Base-by-base conservation (phyloP, 148 eudicot species). In the Rhododendron ovatum region DNA sequence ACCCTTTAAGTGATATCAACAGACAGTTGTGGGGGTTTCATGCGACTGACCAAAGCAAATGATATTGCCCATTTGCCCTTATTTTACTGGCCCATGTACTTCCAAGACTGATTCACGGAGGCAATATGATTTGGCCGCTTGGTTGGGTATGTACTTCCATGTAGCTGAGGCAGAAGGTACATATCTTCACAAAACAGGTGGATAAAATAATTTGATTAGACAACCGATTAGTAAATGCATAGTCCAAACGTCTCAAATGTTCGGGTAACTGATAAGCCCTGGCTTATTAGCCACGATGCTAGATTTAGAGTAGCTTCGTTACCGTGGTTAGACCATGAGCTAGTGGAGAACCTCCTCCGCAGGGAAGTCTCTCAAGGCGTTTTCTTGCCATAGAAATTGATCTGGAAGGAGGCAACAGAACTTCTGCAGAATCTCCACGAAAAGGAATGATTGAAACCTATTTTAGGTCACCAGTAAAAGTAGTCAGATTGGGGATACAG, bases 301-400 rank as follows among this genome's bases (percentile, higher is more conserved):
- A 84, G 73, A 53, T 20, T 20, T 53, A 39, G 30, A 45, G 69
- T 22, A 79, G 61, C 24, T 82, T 50, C 84, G 92, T 85, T 89
- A 96, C 99, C 93, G 95, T 96, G 61, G 99, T 95, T 89, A 96
- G 98, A 80, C 99, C 99, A 89, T 96, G 99, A 90, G 99, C 99
- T 33, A 96, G 90, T 81, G 99, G 99, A 82, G 99, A 96, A 85
- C 99, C 99, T 81, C 99, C 99, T 82, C 99, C 99, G 89, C 99
- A 96, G 61, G 99, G 99, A 90, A 96, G 99, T 88, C 92, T 96
- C 91, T 96, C 99, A 9, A 96, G 98, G 84, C 99, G 99, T 83
- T 96, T 96, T 88, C 98, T 95, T 65, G 99, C 99, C 99, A 96
- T 96, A 50, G 99, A 86, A 89, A 96, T 96, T 81, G 99, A 96